A percentile compares a stretch with the other conserved stretches of the same genome.
phyloP scores from a whole-genome alignment of 306 rosid genomes.

The Prunus kanzakura region DNA sequence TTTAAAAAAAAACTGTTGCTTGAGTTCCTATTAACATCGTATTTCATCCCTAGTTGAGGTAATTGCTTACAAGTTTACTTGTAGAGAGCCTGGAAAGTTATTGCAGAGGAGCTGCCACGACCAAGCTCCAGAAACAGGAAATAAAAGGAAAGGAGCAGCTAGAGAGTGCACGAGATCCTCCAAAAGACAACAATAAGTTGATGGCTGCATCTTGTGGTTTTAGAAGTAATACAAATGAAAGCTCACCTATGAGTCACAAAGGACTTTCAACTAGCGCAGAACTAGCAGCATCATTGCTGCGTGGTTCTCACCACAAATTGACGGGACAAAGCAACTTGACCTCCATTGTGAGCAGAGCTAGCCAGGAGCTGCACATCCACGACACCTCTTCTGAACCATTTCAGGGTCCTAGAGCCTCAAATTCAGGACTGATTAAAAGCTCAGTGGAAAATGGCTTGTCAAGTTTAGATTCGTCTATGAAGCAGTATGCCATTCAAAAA shows the following conservation, averaged over 20 bases:
- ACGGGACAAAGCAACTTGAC: constrained; percentile 1
- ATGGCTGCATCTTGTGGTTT: constrained; percentile 6
- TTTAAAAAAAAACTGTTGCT: background rate
- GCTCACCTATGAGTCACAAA: background rate
- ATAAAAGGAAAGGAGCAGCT: background rate
- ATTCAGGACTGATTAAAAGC: background rate
- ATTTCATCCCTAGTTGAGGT: background rate
- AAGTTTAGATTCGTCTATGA: constrained; percentile 4
- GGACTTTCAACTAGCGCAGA: constrained; percentile 5
- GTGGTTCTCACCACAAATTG: constrained; percentile 2
- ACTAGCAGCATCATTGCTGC: background rate
- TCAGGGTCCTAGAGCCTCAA: constrained; percentile 14
- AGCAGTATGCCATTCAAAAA: constrained; percentile 12
- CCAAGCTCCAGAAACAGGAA: constrained; percentile 3
- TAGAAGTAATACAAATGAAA: background rate
- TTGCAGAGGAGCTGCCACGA: background rate
- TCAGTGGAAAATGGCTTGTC: constrained; percentile 4
- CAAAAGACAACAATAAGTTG: constrained; percentile 1
- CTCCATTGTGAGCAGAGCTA: background rate
- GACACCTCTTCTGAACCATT: constrained; percentile 2
- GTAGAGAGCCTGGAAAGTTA: constrained; percentile 27
- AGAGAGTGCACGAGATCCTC: constrained; percentile 5
- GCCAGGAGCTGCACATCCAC: background rate
- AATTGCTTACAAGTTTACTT: background rate
- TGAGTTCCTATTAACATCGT: background rate